These are phyloP conservation scores for Suillus variegatus DNA, from an alignment of 768 basidiomycete species.

Conservation along the genomic window DNA sequence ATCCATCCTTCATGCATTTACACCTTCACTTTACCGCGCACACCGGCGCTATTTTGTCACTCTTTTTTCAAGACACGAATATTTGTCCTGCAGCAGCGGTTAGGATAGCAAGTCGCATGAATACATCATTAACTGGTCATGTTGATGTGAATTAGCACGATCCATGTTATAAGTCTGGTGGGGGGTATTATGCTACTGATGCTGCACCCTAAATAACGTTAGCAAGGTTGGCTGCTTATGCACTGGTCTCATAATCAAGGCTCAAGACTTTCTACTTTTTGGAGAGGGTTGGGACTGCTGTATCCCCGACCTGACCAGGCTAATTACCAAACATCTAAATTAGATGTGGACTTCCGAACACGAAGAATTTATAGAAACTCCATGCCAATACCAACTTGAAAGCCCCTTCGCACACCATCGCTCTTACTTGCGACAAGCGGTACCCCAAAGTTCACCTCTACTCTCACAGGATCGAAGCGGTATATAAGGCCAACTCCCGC, in stretches of 20 bases:
- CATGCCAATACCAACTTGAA: conserved; percentile 81
- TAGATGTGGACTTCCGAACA: no score
- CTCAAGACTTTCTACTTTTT: no score
- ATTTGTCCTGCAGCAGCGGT: neutral
- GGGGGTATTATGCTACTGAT: no score
- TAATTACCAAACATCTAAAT: no score
- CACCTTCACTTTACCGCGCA: neutral
- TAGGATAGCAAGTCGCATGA: neutral
- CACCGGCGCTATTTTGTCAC: neutral
- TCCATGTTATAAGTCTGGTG: no score
- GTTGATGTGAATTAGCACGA: neutral
- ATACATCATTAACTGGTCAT: neutral
- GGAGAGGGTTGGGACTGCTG: no score
- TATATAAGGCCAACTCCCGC: conserved; percentile 85
- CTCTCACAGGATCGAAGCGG: conserved; percentile 77
- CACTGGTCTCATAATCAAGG: no score
- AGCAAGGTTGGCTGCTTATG: no score
- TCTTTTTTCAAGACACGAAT: neutral
- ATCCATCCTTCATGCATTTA: neutral
- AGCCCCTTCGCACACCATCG: conserved; percentile 67
- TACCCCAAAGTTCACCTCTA: conserved; percentile 87
- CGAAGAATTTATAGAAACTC: conserved; percentile 85
- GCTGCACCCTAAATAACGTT: no score
- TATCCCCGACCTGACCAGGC: no score
- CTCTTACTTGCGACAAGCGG: conserved; percentile 70